A percentile compares a stretch with the other conserved stretches of the same genome.
phyloP scores from a whole-genome alignment of 1,139 yeast genomes.

The Candida neerlandica region DNA sequence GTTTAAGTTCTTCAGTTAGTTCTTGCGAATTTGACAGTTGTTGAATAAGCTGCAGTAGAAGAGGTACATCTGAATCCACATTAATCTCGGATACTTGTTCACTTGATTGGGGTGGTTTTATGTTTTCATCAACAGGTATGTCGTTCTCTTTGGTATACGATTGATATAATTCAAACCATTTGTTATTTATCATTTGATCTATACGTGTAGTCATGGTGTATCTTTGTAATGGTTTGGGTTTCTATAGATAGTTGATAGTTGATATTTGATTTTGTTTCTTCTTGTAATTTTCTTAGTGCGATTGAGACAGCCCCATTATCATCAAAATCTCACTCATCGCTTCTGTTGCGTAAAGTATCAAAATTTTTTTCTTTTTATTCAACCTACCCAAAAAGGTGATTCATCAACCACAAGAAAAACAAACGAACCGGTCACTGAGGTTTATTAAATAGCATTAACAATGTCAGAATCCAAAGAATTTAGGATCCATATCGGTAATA shows the following conservation, averaged over 20 bases:
- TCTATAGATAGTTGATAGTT: background rate
- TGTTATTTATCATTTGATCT: constrained; percentile 8
- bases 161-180: constrained; percentile 14
- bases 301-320: too few species aligned
- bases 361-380: constrained; percentile 4
- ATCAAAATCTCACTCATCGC: too few species aligned
- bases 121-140: constrained; percentile 5
- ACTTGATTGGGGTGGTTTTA: background rate
- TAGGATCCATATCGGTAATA: constrained; percentile 69
- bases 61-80: constrained; percentile 16
- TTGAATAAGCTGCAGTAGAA: constrained; percentile 19
- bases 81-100: background rate
- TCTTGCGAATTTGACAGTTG: constrained; percentile 17
- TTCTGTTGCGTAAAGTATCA: too few species aligned
- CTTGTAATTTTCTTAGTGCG: background rate
- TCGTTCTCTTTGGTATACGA: constrained; percentile 9
- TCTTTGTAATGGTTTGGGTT: background rate
- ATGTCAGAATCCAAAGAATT: constrained; percentile 27
- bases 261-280: background rate
- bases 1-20: constrained; percentile 27
- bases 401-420: background rate
- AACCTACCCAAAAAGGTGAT: background rate
- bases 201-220: constrained; percentile 1
- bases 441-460: too few species aligned
- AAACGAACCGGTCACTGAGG: background rate